Base-by-base conservation (phyloP, 2,329 filamentous ascomycete genomes). In the Monosporascus sp. region DNA sequence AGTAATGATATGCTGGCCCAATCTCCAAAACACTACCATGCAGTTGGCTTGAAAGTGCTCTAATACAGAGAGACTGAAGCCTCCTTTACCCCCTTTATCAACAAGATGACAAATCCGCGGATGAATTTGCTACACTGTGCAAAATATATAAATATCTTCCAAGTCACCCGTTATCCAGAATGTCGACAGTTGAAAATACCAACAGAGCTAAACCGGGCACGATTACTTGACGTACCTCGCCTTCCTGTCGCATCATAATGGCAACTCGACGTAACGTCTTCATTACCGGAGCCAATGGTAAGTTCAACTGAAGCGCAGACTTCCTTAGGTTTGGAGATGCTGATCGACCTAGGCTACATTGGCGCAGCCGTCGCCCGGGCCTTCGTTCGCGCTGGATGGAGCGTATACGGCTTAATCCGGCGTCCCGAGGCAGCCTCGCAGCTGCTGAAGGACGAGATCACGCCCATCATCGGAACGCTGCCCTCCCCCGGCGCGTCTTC, bases 311-410 rank as follows among this genome's bases (percentile, higher is more conserved):
- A 25, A 45, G 15, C 6, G 14, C 20, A 3, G 25, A 24, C 22
- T 14, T 3, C 3, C 27, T 31, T 4, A 9, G 8, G 27, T 31
- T 31, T 31, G 27, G 27, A 31, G 27, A 31, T 45, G 14, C 42
- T 45, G 17, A 45, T n/a, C 11, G 20, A n/a, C 24, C 20, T 15
- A 45, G 42, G 75, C 9, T 78, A 76, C 59, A 73, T 79, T 41
- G 76, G 76, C 37, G 68, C 63, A 22, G 72, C 74, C 0, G 74
- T 78, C 0, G 68, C 69, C 49, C 68, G 70, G 18, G 72, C 75
- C 22, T 80, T 79, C 57, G 67, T 69, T 5, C 68, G 71, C 7
- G 72, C 73, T 8, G 76, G 75, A 2, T 79, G 70, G 69, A 64
- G 57, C 9, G 72, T 71, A 0, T 77, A 72, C 59, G 76, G 76